Percentiles rank a stretch among this genome's conserved stretches.
Conservation (phyloP, 495 filamentous ascomycete species). For the Venustampulla echinocandica region DNA sequence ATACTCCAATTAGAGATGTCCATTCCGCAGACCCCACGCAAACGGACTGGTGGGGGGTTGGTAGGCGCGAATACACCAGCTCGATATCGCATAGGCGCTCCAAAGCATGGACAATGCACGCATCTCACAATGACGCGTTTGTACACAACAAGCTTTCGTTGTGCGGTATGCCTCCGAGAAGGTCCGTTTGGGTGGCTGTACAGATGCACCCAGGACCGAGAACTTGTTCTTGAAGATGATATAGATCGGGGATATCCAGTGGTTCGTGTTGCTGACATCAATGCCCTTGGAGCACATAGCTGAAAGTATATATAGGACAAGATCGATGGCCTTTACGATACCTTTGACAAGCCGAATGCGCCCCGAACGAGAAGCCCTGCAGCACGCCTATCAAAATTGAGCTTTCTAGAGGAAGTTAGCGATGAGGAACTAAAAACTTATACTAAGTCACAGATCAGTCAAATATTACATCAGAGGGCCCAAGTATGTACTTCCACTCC, state of each 20-base stretch:
- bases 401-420: conserved; percentile 43
- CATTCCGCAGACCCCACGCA: no score
- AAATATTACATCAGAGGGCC: conserved; percentile 33
- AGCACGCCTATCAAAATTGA: conserved; percentile 11
- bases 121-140: conserved; percentile 52
- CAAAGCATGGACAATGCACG: conserved; percentile 35
- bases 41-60: no score
- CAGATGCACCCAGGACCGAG: conserved; percentile 51
- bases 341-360: conserved; percentile 11
- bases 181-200: conserved; percentile 58
- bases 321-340: conserved; percentile 22
- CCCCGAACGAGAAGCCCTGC: conserved; percentile 13
- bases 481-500: conserved; percentile 12
- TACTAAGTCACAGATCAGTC: conserved; percentile 30
- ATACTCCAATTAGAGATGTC: no score
- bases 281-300: conserved; percentile 4
- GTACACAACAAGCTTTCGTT: conserved; percentile 36
- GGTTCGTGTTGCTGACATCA: conserved; percentile 18
- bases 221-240: conserved; percentile 33
- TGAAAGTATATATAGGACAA: conserved; percentile 18
- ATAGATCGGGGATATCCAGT: conserved; percentile 18
- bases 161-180: conserved; percentile 39
- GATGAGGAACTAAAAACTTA: conserved; percentile 40
- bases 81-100: no score
- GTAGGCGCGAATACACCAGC: no score